Evolutionary conservation across 371 early-diverging fungal species (phyloP), one percentile per base, ranked within the genome.

Genomic region (Haplosporangium sp.): DNA sequence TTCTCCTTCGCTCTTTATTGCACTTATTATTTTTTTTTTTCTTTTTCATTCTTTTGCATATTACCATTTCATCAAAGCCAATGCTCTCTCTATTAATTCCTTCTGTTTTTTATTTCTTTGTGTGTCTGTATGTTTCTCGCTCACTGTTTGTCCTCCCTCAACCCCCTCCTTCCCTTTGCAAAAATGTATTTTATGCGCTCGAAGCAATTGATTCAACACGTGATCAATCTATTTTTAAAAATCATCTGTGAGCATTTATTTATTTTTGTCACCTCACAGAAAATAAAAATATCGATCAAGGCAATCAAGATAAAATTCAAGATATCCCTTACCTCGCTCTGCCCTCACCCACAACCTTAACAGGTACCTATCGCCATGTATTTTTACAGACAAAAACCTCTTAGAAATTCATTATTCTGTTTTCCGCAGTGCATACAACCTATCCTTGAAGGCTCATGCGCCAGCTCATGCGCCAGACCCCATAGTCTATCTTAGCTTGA

Each of bases 361-460:
- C 27, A 27, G 27, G 27, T 27, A 27, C 27, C 1, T 27, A 27
- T 27, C 27, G 27, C 27, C 45, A 45, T 45, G 45, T 10, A 45
- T 13, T 45, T 45, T 10, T 45, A 10, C 45, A 45, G 13, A 3
- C 20, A 55, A 55, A 8, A 11, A 9, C 8, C 6, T 2, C 13
- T 55, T 55, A 55, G 55, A 55, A 34, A 8, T 55, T 55, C 55
- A 55, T 55, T 34, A 55, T 34, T 55, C 55, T 55, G 34, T 19
- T 10, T 15, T 15, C 45, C 13, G 44, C 19, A 42, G 9, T 42
- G 9, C 44, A 42, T 42, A 11, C 1, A 27, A 27, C 27, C 27
- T 27, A 27, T 27, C 27, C 27, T 42, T 42, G 44, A 8, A 42
- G 44, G 44, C 44, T 42, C 44, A 42, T 42, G 44, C 44, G 44